Evolutionary conservation across 176 grass and related monocot species (phyloP).

Genomic region (Ampelocalamus luodianensis): DNA sequence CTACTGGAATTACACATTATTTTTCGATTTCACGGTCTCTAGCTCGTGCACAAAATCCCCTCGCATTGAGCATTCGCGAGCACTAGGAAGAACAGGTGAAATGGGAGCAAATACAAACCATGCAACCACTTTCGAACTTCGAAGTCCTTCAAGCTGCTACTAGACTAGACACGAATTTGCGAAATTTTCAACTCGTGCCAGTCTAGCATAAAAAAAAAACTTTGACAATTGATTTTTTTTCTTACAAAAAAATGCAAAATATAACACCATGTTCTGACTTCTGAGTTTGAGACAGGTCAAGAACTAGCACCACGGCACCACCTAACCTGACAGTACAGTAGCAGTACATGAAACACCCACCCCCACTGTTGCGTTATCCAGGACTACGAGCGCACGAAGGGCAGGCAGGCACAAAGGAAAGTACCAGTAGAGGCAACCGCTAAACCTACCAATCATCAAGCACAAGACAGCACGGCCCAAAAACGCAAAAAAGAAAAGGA

Average conservation of each 20-base stretch:
- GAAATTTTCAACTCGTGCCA: background rate
- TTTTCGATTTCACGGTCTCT: background rate
- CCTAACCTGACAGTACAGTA: background rate
- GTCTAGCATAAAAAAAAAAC: background rate
- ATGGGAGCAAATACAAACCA: background rate
- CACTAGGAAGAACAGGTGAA: background rate
- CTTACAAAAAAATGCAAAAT: background rate
- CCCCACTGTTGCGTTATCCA: slow-evolving; percentile 44
- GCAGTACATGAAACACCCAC: background rate
- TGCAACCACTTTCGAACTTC: background rate
- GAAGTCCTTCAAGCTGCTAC: background rate
- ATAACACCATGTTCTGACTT: background rate
- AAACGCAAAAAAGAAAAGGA: background rate
- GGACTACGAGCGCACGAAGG: background rate
- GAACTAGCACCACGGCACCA: background rate
- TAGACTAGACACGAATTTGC: background rate
- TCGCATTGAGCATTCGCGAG: background rate
- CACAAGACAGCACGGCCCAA: background rate
- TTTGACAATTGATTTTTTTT: background rate
- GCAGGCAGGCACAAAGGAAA: slow-evolving; percentile 18
- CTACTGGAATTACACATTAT: background rate
- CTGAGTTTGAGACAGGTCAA: background rate
- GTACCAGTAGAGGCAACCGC: background rate
- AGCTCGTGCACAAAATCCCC: background rate
- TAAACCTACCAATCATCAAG: too few relatives aligned